These are phyloP conservation scores for Eimeria sp. DNA, from an alignment of 169 alveolate species.

Conservation along the genomic window DNA sequence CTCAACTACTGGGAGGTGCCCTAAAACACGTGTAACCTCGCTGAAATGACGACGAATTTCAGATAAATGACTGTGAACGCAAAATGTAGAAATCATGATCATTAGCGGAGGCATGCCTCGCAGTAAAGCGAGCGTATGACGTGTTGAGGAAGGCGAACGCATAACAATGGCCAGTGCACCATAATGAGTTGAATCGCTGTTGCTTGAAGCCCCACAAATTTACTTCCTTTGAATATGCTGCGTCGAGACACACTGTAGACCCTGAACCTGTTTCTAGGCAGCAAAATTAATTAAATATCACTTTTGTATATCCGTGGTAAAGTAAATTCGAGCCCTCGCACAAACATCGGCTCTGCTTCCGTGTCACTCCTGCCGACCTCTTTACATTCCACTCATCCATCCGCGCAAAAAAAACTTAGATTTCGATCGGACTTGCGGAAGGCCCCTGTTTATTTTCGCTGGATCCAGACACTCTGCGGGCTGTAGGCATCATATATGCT, in stretches of 20 bases:
- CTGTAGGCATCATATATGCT: constrained; percentile 1
- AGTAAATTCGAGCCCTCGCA: not conserved
- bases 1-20: not conserved
- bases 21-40: not conserved
- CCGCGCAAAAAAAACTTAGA: not conserved
- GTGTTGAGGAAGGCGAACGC: constrained; percentile 12
- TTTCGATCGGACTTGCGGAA: constrained; percentile 26
- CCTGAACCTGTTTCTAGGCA: not conserved
- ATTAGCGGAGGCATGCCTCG: not conserved
- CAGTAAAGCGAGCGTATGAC: not conserved
- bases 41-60: not conserved
- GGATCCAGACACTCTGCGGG: constrained; percentile 1
- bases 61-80: not conserved
- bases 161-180: not conserved
- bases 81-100: not conserved
- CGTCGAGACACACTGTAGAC: not conserved
- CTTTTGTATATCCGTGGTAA: not conserved
- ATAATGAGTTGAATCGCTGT: not conserved
- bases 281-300: not conserved
- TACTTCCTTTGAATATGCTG: not conserved
- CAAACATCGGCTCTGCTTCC: constrained; percentile 11
- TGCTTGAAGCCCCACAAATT: not conserved
- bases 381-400: constrained; percentile 19
- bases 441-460: constrained; percentile 11
- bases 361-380: not conserved